These are phyloP conservation scores for Nothophoma quercina DNA, from an alignment of 2,329 filamentous ascomycete species.

Conservation along the genomic window DNA sequence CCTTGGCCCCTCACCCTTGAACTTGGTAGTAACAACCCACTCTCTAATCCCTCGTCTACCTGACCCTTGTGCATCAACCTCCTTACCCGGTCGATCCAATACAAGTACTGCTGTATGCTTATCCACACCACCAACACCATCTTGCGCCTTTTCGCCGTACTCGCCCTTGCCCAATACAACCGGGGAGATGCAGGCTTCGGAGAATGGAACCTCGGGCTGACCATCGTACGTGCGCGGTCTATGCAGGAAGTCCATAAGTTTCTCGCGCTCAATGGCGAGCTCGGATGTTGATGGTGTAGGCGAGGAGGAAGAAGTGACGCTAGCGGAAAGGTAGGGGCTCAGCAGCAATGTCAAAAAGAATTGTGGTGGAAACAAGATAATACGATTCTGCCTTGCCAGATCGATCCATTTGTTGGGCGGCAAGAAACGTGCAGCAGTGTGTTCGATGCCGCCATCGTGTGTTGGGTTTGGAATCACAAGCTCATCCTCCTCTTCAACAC, in stretches of 20 bases:
- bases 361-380: constrained; percentile 92
- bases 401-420: constrained; percentile 73
- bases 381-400: constrained; percentile 67
- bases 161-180: constrained; percentile 50
- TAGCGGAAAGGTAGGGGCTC: constrained; percentile 59
- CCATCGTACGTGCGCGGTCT: constrained; percentile 57
- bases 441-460: constrained; percentile 72
- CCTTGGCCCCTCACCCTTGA: constrained; percentile 63
- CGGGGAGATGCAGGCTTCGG: constrained; percentile 53
- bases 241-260: constrained; percentile 55
- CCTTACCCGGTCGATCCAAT: constrained; percentile 63
- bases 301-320: constrained; percentile 29
- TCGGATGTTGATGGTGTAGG: constrained; percentile 43
- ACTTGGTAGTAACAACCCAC: constrained; percentile 64
- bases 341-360: constrained; percentile 74
- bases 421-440: constrained; percentile 81
- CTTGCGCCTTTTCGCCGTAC: constrained; percentile 44
- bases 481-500: constrained; percentile 50
- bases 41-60: constrained; percentile 61
- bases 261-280: constrained; percentile 49
- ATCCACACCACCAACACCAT: constrained; percentile 44
- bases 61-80: constrained; percentile 59
- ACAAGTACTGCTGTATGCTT: constrained; percentile 62
- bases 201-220: constrained; percentile 49
- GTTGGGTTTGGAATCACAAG: constrained; percentile 73